A percentile compares a stretch with the other conserved stretches of the same genome.
Conservation (phyloP, 2,329 filamentous ascomycete genomes). For the Phialophora expanda region DNA sequence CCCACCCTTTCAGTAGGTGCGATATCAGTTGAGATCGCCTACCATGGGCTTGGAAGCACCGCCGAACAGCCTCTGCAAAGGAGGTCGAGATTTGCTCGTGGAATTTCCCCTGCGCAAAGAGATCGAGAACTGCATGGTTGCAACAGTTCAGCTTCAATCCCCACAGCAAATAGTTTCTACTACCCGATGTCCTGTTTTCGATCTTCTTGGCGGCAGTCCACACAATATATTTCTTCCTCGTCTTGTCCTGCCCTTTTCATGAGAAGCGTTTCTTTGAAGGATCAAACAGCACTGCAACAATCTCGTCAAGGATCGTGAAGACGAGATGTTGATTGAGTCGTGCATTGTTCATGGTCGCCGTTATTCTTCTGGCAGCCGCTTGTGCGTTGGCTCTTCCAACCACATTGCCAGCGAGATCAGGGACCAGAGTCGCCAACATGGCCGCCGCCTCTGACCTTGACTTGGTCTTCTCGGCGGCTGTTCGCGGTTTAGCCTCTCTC, state of each 20-base stretch:
- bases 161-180: not conserved
- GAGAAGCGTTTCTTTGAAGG: slow-evolving; percentile 21
- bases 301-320: slow-evolving; percentile 74
- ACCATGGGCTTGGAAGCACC: not conserved
- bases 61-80: not conserved
- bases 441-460: slow-evolving; percentile 85
- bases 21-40: not conserved
- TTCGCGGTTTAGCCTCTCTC: slow-evolving; percentile 62
- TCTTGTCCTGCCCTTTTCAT: not conserved
- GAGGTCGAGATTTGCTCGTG: too few relatives aligned
- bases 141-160: not conserved
- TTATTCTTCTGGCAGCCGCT: slow-evolving; percentile 83
- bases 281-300: slow-evolving; percentile 68
- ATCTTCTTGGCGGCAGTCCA: not conserved
- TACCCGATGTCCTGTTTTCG: not conserved
- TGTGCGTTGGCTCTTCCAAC: slow-evolving; percentile 92
- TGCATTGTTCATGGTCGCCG: slow-evolving; percentile 89
- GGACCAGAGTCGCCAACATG: slow-evolving; percentile 85
- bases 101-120: not conserved
- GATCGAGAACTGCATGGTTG: not conserved
- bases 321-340: slow-evolving; percentile 78
- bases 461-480: slow-evolving; percentile 73
- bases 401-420: slow-evolving; percentile 89
- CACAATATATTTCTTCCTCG: not conserved
- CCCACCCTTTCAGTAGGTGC: not conserved